Percentiles rank a stretch among this genome's conserved stretches.
Evolutionary conservation across 306 rosid species (phyloP).

Genomic region (Cicer arietinum): DNA sequence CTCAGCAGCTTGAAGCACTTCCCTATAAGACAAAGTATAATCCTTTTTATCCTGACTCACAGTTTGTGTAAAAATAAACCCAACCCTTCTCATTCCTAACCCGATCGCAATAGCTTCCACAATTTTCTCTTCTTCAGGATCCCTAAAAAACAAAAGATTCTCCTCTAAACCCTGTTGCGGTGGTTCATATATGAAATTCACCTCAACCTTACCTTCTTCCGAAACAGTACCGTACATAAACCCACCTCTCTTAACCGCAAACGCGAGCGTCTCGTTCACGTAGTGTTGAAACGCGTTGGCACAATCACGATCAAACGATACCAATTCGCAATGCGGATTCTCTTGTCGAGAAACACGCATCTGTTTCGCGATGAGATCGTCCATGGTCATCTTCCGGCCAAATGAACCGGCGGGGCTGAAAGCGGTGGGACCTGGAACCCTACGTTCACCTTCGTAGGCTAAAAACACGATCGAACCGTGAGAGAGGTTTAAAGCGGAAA

Average conservation of each 20-base stretch:
- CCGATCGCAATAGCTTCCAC: conserved; percentile 91
- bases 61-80: conserved; percentile 89
- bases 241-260: conserved; percentile 89
- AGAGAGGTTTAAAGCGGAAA: conserved; percentile 67
- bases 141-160: conserved; percentile 59
- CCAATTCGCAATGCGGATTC: conserved; percentile 81
- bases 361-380: conserved; percentile 93
- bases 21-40: conserved; percentile 80
- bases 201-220: conserved; percentile 83
- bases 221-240: conserved; percentile 92
- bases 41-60: conserved; percentile 88
- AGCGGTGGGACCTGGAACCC: conserved; percentile 63
- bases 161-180: conserved; percentile 90
- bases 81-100: conserved; percentile 85
- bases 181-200: conserved; percentile 91
- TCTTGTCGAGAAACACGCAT: conserved; percentile 90
- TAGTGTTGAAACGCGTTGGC: conserved; percentile 91
- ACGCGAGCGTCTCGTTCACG: conserved; percentile 84
- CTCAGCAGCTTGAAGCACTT: conserved; percentile 93
- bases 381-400: conserved; percentile 99
- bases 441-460: conserved; percentile 82
- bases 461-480: conserved; percentile 81
- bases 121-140: conserved; percentile 76
- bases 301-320: conserved; percentile 90
- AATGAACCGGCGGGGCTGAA: conserved; percentile 85